A percentile compares a stretch with the other conserved stretches of the same genome.
Conservation (phyloP, 805 yeast genomes). For the Starmerella gropengiesseri region DNA sequence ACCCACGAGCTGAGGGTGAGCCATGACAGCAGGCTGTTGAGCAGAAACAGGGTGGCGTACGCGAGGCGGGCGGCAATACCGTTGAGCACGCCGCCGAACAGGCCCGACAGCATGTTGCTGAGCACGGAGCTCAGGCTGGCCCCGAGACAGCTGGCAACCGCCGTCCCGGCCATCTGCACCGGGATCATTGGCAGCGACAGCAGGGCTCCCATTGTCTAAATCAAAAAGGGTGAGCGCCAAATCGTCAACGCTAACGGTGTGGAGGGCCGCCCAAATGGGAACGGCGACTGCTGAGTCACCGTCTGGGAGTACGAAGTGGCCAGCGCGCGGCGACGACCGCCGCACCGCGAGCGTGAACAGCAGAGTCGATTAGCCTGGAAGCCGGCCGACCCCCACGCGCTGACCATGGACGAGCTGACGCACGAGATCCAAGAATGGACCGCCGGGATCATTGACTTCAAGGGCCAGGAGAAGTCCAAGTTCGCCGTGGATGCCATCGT, state of each 20-base stretch:
- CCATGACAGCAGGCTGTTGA: slow-evolving; percentile 85
- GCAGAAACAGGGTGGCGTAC: slow-evolving; percentile 66
- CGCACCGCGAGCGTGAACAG: too few relatives aligned
- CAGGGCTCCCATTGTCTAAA: slow-evolving; percentile 32
- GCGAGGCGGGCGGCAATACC: slow-evolving; percentile 75
- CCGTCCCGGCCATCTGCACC: slow-evolving; percentile 49
- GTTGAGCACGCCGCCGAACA: slow-evolving; percentile 47
- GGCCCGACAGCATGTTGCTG: slow-evolving; percentile 32
- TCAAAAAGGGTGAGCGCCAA: too few relatives aligned
- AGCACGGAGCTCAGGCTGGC: slow-evolving; percentile 68
- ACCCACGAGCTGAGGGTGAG: slow-evolving; percentile 76
- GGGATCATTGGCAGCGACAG: slow-evolving; percentile 43
- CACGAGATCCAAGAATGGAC: slow-evolving; percentile 10
- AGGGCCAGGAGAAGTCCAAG: slow-evolving; percentile 22
- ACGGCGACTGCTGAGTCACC: neutral
- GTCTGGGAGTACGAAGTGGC: too few relatives aligned
- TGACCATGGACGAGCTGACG: slow-evolving; percentile 19
- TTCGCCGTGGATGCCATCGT: slow-evolving; percentile 1
- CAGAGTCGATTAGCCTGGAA: too few relatives aligned
- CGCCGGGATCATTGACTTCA: slow-evolving; percentile 25
- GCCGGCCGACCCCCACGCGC: neutral
- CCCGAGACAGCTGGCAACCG: slow-evolving; percentile 64
- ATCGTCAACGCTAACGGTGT: too few relatives aligned
- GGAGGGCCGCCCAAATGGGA: neutral
- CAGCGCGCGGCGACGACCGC: too few relatives aligned